Percentiles rank a stretch among this genome's conserved stretches.
These are phyloP conservation scores for Croton setiger DNA, from an alignment of 441 rosid species.

Conservation along the genomic window DNA sequence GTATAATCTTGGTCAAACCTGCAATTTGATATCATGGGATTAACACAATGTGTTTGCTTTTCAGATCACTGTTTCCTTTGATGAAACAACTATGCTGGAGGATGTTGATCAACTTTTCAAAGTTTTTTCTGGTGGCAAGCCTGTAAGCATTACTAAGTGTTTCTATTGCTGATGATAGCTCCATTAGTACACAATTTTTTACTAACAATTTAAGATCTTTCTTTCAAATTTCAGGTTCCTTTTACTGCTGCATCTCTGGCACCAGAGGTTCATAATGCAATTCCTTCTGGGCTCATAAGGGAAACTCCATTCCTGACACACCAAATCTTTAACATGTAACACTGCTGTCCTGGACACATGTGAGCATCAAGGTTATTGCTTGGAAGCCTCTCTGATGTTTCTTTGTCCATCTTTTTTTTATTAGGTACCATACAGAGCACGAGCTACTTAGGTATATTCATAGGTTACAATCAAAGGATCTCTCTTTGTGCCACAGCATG, in stretches of 20 bases:
- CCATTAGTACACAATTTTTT: neutral
- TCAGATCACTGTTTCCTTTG: conserved; percentile 86
- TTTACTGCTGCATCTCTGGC: conserved; percentile 90
- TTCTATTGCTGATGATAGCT: conserved; percentile 11
- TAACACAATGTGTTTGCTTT: conserved; percentile 29
- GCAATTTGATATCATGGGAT: conserved; percentile 9
- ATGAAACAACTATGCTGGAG: conserved; percentile 90
- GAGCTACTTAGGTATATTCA: conserved; percentile 86
- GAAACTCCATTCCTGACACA: conserved; percentile 75
- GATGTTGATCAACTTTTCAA: conserved; percentile 82
- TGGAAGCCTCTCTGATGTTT: conserved; percentile 27
- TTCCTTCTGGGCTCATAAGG: conserved; percentile 66
- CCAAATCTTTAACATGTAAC: conserved; percentile 77
- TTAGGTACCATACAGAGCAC: conserved; percentile 90
- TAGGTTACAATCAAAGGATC: conserved; percentile 78
- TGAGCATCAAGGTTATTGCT: conserved; percentile 17
- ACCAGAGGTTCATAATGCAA: conserved; percentile 63
- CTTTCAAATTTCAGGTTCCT: conserved; percentile 52
- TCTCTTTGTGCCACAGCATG: conserved; percentile 97
- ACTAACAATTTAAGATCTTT: conserved; percentile 1
- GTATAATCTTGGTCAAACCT: conserved; percentile 2
- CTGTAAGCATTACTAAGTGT: conserved; percentile 34
- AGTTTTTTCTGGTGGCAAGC: conserved; percentile 73
- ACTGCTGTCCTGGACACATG: conserved; percentile 17
- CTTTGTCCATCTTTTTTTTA: conserved; percentile 19